These are phyloP conservation scores for Saccharomycopsis hybrid DNA, from an alignment of 1,139 yeast genomes.

Conservation along the genomic window DNA sequence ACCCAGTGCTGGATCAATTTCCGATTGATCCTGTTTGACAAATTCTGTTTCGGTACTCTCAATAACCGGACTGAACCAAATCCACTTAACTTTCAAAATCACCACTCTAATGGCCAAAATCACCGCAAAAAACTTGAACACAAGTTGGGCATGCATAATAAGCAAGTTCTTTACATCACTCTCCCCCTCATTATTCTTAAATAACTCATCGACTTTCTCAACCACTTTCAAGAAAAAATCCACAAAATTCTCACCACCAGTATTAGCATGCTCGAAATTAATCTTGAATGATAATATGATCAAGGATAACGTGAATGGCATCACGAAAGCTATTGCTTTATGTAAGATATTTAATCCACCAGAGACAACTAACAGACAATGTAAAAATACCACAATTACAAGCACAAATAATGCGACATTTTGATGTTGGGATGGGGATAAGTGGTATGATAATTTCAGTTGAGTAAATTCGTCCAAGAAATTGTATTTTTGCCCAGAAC, in stretches of 20 bases:
- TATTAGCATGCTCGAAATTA: conserved; percentile 35
- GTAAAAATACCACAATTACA: conserved; percentile 34
- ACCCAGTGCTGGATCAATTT: conserved; percentile 5
- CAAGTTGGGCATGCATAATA: conserved; percentile 15
- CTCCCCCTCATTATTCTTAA: background rate
- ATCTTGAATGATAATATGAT: conserved; percentile 52
- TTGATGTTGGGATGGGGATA: conserved; percentile 32
- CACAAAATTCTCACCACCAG: conserved; percentile 17
- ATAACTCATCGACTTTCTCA: conserved; percentile 5
- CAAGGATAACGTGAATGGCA: conserved; percentile 35
- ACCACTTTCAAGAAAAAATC: conserved; percentile 12
- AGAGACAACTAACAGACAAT: conserved; percentile 23
- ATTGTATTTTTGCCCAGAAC: conserved; percentile 80
- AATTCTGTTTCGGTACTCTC: background rate
- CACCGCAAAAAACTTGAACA: conserved; percentile 25
- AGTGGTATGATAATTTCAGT: conserved; percentile 29
- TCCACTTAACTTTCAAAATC: conserved; percentile 16
- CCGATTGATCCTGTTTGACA: background rate
- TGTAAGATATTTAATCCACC: conserved; percentile 24
- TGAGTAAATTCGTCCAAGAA: conserved; percentile 33
- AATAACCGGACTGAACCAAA: conserved; percentile 15
- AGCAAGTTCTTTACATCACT: conserved; percentile 11
- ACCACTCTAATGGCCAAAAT: conserved; percentile 29
- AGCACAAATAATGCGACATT: conserved; percentile 45
- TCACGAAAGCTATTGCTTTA: conserved; percentile 33